Percentiles rank a stretch among this genome's conserved stretches.
Conservation (phyloP, 441 rosid genomes). For the Codiaeum variegatum region DNA sequence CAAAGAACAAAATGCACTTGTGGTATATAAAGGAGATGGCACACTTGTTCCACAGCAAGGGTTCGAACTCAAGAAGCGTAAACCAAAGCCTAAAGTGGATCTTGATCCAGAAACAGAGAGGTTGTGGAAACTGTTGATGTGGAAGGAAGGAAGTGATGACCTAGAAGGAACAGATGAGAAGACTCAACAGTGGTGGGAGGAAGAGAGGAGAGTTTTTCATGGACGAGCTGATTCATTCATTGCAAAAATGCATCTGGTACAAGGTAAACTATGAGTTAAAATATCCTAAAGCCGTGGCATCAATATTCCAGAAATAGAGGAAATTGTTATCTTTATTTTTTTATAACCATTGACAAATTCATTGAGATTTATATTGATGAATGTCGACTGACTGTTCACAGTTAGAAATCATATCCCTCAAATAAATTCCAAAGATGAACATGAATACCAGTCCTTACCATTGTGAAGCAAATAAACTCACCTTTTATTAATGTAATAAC, state of each 20-base stretch:
- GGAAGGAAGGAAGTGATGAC: slow-evolving; percentile 54
- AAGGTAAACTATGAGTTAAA: slow-evolving; percentile 46
- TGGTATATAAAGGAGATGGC: slow-evolving; percentile 48
- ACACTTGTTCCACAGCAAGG: slow-evolving; percentile 52
- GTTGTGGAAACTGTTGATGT: slow-evolving; percentile 87
- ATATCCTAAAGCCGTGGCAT: background rate
- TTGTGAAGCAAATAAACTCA: slow-evolving; percentile 8
- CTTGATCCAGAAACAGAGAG: slow-evolving; percentile 85
- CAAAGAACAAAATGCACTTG: slow-evolving; percentile 52
- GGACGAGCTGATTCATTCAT: slow-evolving; percentile 91
- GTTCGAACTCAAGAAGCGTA: slow-evolving; percentile 45
- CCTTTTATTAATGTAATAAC: slow-evolving; percentile 13
- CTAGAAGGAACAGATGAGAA: slow-evolving; percentile 46
- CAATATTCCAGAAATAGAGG: background rate
- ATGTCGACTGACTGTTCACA: background rate
- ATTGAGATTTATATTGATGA: background rate
- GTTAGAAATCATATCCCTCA: slow-evolving; percentile 4
- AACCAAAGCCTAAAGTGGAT: slow-evolving; percentile 83
- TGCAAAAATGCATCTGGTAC: slow-evolving; percentile 95
- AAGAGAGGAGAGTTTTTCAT: slow-evolving; percentile 70
- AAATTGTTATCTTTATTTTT: background rate
- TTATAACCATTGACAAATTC: background rate
- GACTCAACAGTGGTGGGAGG: slow-evolving; percentile 81
- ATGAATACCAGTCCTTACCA: background rate
- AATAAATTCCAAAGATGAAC: background rate